phyloP scores from a whole-genome alignment of 1,284 basidiomycete species.

The Bondarzewia mesenterica region DNA sequence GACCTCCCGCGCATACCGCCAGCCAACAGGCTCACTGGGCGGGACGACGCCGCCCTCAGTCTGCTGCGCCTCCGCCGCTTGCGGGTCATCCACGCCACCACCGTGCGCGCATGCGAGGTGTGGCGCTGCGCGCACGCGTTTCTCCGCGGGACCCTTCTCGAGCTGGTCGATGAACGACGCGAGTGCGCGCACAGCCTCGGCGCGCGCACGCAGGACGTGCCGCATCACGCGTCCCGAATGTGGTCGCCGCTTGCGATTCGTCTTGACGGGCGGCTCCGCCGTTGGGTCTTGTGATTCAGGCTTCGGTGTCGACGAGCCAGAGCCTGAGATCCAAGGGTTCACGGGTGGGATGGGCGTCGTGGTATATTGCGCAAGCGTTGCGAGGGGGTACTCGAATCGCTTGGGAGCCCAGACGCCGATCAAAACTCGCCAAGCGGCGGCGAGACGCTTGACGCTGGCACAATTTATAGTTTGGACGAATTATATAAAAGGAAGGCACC shows the following conservation, averaged over 20 bases:
- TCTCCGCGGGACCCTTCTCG: conserved; percentile 35
- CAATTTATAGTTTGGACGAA: conserved; percentile 8
- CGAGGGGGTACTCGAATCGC: conserved; percentile 65
- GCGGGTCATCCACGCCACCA: conserved; percentile 26
- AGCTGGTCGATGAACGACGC: conserved; percentile 64
- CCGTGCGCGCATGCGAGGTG: conserved; percentile 56
- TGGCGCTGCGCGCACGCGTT: conserved; percentile 44
- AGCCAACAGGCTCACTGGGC: conserved; percentile 33
- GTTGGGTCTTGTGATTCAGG: conserved; percentile 11
- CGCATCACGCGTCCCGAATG: conserved; percentile 77
- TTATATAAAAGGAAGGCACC: neutral
- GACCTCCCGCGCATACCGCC: conserved; percentile 55
- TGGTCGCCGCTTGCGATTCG: conserved; percentile 41
- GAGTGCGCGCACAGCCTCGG: conserved; percentile 70
- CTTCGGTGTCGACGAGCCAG: conserved; percentile 8
- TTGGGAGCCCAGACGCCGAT: conserved; percentile 87
- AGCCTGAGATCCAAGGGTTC: conserved; percentile 60
- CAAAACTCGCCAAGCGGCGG: conserved; percentile 84
- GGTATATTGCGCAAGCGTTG: conserved; percentile 69
- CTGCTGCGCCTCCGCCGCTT: conserved; percentile 14
- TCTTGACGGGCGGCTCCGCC: conserved; percentile 33
- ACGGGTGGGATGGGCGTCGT: conserved; percentile 54
- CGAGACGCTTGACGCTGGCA: conserved; percentile 66
- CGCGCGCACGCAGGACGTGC: conserved; percentile 76
- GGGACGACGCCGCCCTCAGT: conserved; percentile 18